phyloP scores from a whole-genome alignment of 1,284 basidiomycete species.

The Rhodotorula sp. region DNA sequence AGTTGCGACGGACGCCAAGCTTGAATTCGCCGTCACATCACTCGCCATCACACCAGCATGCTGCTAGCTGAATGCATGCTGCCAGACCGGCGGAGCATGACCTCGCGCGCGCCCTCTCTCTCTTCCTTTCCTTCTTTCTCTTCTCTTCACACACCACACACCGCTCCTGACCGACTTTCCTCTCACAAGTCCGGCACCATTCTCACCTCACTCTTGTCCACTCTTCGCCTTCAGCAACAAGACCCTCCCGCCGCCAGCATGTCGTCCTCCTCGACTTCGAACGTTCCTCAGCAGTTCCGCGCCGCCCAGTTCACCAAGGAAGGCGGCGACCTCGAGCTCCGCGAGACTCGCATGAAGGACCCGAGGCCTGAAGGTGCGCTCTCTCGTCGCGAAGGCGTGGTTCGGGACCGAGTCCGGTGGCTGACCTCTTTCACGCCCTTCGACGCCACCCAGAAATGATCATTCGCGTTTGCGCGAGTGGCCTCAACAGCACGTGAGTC shows the following conservation, averaged over 20 bases:
- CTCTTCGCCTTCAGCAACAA: not conserved
- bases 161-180: not conserved
- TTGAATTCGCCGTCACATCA: too few relatives aligned
- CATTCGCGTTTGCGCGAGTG: constrained; percentile 17
- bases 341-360: constrained; percentile 1
- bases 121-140: too few relatives aligned
- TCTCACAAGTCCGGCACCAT: not conserved
- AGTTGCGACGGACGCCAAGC: not conserved
- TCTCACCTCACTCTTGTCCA: not conserved
- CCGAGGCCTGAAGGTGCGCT: constrained; percentile 4
- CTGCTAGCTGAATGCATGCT: too few relatives aligned
- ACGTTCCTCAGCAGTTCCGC: constrained; percentile 5
- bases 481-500: constrained; percentile 17
- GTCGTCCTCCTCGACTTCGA: not conserved
- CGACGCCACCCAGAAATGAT: constrained; percentile 9
- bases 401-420: too few relatives aligned
- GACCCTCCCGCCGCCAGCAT: not conserved
- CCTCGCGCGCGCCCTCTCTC: too few relatives aligned
- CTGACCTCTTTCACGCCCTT: not conserved
- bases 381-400: not conserved
- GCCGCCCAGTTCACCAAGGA: constrained; percentile 5
- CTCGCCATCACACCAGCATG: not conserved
- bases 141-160: not conserved
- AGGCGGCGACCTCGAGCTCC: constrained; percentile 13
- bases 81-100: too few relatives aligned